Percentiles rank a stretch among this genome's conserved stretches.
These are phyloP conservation scores for Suillus ampliporus DNA, from an alignment of 768 basidiomycete genomes.

Conservation along the genomic window DNA sequence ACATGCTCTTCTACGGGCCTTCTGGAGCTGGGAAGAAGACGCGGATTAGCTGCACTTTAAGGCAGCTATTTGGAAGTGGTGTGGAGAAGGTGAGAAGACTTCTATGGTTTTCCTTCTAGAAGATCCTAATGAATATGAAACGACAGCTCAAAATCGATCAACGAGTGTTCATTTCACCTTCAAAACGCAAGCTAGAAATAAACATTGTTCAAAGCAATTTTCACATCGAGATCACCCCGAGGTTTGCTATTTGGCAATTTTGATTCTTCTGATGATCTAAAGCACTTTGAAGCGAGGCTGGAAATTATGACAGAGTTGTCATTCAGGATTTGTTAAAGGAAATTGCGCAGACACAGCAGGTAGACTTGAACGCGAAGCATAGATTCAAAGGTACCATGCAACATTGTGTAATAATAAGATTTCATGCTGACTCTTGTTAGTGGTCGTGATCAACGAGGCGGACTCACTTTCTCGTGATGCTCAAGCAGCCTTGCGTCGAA, in stretches of 20 bases:
- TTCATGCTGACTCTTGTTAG: slow-evolving; percentile 44
- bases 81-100: slow-evolving; percentile 79
- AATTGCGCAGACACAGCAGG: slow-evolving; percentile 98
- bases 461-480: slow-evolving; percentile 95
- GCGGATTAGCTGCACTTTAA: slow-evolving; percentile 85
- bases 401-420: slow-evolving; percentile 3
- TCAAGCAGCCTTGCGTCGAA: slow-evolving; percentile 93
- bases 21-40: slow-evolving; percentile 99
- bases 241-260: slow-evolving; percentile 51
- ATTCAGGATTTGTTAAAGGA: slow-evolving; percentile 98
- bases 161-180: slow-evolving; percentile 92
- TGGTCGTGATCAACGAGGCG: slow-evolving; percentile 98
- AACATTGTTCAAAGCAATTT: slow-evolving; percentile 98
- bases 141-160: slow-evolving; percentile 95
- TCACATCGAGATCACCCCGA: slow-evolving; percentile 97
- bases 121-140: slow-evolving; percentile 5
- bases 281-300: slow-evolving; percentile 75
- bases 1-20: slow-evolving; percentile 97
- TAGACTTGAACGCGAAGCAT: slow-evolving; percentile 94
- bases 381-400: slow-evolving; percentile 85
- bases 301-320: slow-evolving; percentile 92
- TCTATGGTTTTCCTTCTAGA: slow-evolving; percentile 4
- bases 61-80: slow-evolving; percentile 88
- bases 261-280: slow-evolving; percentile 4
- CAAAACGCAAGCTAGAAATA: slow-evolving; percentile 92